Evolutionary conservation across 2,329 filamentous ascomycete genomes (phyloP), one percentile per base, ranked within the genome.

Genomic region (Diaporthe nobilis): DNA sequence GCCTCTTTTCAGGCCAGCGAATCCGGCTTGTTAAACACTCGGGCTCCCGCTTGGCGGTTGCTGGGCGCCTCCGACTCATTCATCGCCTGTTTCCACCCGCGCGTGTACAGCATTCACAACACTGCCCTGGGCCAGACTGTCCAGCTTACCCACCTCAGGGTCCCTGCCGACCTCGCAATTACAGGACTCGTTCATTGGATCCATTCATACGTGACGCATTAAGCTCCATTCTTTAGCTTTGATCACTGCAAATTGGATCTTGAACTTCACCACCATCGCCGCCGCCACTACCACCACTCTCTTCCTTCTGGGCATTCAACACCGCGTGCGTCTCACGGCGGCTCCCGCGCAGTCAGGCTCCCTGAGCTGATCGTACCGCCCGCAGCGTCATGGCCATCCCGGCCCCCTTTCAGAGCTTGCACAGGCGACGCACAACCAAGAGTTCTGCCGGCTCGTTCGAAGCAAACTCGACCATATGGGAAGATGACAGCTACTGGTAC

Each of bases 401-500:
- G n/a, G 44, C 61, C 71, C 75, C 76, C 44, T 34, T 77, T 3
- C 57, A 68, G n/a, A 61, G 68, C 73, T 65, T 77, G 47, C 71
- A 73, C 65, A 75, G 73, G 53, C 70, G 75, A 47, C 55, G 68
- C 68, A 79, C 51, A 58, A 77, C 72, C 15, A 77, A 73, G 44
- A 47, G 75, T 44, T 55, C 74, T 15, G 68, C 60, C 9, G 34
- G 28, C 79, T 83, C 10, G 79, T 34, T 65, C 42, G 75, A 77
- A 20, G 75, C 71, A 34, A 58, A 49, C 15, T 77, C 75, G 28
- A 58, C 53, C 47, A 63, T 72, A 10, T 75, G 68, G 49, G 67
- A 77, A 37, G 67, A 71, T 60, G 65, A 72, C 7, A 71, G 71
- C 58, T 72, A 77, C 57, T 76, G 74, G 76, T 76, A 73, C 67